Evolutionary conservation across 148 eudicot genomes (phyloP).

Genomic region (Simmondsia chinensis): DNA sequence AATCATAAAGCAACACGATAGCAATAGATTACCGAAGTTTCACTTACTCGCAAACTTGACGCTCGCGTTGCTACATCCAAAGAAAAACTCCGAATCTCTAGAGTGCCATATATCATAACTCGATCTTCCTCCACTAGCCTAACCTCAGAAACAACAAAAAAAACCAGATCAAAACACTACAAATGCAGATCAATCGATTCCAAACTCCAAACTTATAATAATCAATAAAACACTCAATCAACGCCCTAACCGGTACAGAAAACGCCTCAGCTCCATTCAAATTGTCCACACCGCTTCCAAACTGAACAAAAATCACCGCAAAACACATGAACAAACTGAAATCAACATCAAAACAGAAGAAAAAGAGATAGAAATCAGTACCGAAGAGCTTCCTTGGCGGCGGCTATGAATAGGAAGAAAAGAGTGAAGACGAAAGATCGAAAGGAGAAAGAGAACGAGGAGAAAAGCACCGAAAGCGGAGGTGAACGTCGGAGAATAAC

Average conservation of each 20-base stretch:
- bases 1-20: neutral
- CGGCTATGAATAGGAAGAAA: slow-evolving; percentile 33
- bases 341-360: neutral
- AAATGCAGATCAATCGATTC: slow-evolving; percentile 27
- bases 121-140: slow-evolving; percentile 47
- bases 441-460: slow-evolving; percentile 36
- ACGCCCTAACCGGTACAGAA: slow-evolving; percentile 63
- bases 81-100: slow-evolving; percentile 49
- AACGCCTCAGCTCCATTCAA: slow-evolving; percentile 18
- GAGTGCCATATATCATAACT: slow-evolving; percentile 69
- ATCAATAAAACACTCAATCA: neutral
- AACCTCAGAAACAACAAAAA: slow-evolving; percentile 15
- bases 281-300: slow-evolving; percentile 15
- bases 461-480: slow-evolving; percentile 38
- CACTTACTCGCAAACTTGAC: slow-evolving; percentile 61
- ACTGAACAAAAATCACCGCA: slow-evolving; percentile 16
- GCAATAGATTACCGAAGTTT: neutral
- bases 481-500: slow-evolving; percentile 29
- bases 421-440: slow-evolving; percentile 48
- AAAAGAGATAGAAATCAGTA: slow-evolving; percentile 5
- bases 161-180: slow-evolving; percentile 12
- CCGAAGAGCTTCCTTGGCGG: slow-evolving; percentile 12
- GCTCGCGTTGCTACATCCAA: slow-evolving; percentile 76
- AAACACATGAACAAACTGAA: neutral
- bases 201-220: neutral